Evolutionary conservation across 2,329 filamentous ascomycete species (phyloP).

Genomic region (Paecilomyces variotii): DNA sequence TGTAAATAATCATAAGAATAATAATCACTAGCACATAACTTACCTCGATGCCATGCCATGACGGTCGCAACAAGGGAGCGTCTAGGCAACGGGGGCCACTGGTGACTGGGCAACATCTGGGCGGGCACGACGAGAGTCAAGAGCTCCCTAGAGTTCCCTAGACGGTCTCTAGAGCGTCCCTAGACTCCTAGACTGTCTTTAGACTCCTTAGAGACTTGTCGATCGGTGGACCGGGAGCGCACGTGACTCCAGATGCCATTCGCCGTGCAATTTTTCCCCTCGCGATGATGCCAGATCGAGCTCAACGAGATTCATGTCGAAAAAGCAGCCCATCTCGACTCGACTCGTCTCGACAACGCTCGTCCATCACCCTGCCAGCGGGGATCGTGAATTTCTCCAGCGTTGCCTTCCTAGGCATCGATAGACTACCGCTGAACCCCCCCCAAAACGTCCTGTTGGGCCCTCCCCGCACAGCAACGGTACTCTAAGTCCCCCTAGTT

Average conservation of each 20-base stretch:
- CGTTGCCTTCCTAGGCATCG: not conserved
- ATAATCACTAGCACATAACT: not conserved
- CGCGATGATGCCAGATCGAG: constrained; percentile 4
- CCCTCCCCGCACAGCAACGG: not conserved
- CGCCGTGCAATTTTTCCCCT: constrained; percentile 6
- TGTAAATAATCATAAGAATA: no score
- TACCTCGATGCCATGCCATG: not conserved
- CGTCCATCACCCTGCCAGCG: not conserved
- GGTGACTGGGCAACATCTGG: not conserved
- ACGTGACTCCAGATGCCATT: constrained; percentile 6
- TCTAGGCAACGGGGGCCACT: not conserved
- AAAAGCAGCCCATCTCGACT: not conserved
- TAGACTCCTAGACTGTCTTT: not conserved
- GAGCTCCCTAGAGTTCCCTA: not conserved
- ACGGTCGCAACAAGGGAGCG: not conserved
- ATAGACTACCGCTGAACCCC: not conserved
- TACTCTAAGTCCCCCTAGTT: not conserved
- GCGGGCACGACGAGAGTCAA: not conserved
- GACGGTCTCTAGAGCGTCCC: not conserved
- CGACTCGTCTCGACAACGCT: not conserved
- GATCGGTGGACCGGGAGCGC: not conserved
- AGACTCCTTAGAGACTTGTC: not conserved
- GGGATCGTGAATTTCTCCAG: not conserved
- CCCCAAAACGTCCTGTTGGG: not conserved
- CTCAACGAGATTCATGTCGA: constrained; percentile 1